Evolutionary conservation across 2,329 filamentous ascomycete species (phyloP).

Genomic region (Orbilia brochopaga): DNA sequence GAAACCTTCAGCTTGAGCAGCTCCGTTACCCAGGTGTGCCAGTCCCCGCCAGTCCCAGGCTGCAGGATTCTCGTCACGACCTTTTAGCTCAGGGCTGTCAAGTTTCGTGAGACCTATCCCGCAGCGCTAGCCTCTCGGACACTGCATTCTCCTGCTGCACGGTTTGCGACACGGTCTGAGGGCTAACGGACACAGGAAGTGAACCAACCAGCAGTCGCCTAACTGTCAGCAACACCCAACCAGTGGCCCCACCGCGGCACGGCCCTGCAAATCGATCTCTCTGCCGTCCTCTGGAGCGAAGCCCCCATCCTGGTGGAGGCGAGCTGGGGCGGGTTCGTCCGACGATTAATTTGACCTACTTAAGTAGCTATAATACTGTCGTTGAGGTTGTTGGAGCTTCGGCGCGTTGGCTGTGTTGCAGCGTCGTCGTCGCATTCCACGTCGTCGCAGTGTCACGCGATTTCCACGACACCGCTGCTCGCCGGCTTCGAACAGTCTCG

Average conservation of each 20-base stretch:
- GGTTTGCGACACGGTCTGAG: slow-evolving; percentile 15
- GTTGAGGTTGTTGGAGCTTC: not conserved
- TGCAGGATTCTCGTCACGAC: too few species aligned
- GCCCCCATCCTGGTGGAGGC: too few species aligned
- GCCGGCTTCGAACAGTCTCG: slow-evolving; percentile 3
- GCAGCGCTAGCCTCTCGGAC: slow-evolving; percentile 20
- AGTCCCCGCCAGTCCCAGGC: too few species aligned
- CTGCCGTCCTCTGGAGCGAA: not conserved
- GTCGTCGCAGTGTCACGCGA: slow-evolving; percentile 29
- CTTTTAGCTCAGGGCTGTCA: too few species aligned
- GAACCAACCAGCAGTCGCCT: not conserved
- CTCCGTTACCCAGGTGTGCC: too few species aligned
- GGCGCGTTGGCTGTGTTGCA: slow-evolving; percentile 1
- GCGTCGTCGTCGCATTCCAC: not conserved
- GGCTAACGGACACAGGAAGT: not conserved
- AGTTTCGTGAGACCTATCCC: not conserved
- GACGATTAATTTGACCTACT: too few species aligned
- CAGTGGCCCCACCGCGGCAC: slow-evolving; percentile 27
- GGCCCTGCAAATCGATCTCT: slow-evolving; percentile 12
- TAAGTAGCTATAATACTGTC: not conserved
- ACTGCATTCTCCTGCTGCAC: slow-evolving; percentile 27
- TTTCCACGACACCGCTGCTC: slow-evolving; percentile 40
- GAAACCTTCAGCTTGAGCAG: too few species aligned
- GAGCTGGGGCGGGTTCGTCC: not conserved
- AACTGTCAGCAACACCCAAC: not conserved